Percentiles rank a stretch among this genome's conserved stretches.
Conservation (phyloP, 352 stramenopile genomes). For the Phytopythium cucurbitacearum region DNA sequence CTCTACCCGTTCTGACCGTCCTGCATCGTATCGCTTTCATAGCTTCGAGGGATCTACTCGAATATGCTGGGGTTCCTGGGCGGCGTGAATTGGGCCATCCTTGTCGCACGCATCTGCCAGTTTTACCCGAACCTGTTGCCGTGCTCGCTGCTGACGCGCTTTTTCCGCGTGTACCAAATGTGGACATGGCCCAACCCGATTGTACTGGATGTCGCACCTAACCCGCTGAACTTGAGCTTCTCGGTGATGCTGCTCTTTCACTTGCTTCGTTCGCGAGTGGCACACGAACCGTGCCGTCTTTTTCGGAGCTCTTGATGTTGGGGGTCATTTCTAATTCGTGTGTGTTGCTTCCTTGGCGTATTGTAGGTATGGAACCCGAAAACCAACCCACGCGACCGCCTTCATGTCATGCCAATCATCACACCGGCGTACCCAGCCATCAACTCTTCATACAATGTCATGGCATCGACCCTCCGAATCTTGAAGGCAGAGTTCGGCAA, state of each 20-base stretch:
- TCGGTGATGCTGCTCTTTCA: conserved; percentile 38
- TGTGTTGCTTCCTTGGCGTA: conserved; percentile 5
- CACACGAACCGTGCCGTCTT: background rate
- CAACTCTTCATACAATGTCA: conserved; percentile 98
- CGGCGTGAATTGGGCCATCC: conserved; percentile 98
- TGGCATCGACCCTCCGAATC: conserved; percentile 85
- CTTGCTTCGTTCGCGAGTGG: conserved; percentile 3
- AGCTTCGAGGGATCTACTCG: conserved; percentile 96
- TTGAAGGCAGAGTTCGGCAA: conserved; percentile 89
- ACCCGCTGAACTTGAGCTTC: conserved; percentile 49
- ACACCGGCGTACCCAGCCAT: conserved; percentile 97
- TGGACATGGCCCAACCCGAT: conserved; percentile 97
- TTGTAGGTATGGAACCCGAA: conserved; percentile 88
- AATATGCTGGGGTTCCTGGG: conserved; percentile 98
- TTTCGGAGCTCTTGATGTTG: background rate
- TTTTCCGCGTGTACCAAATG: conserved; percentile 94
- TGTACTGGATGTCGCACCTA: conserved; percentile 63
- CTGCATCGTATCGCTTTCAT: conserved; percentile 9
- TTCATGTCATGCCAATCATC: conserved; percentile 98
- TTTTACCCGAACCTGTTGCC: conserved; percentile 85
- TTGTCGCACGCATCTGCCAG: conserved; percentile 95
- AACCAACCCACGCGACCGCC: conserved; percentile 74
- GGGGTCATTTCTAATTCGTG: conserved; percentile 1
- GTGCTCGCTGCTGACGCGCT: conserved; percentile 87
- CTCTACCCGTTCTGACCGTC: conserved; percentile 5